Conservation (phyloP, 2,329 filamentous ascomycete species). For the Thielaviopsis musarum region DNA sequence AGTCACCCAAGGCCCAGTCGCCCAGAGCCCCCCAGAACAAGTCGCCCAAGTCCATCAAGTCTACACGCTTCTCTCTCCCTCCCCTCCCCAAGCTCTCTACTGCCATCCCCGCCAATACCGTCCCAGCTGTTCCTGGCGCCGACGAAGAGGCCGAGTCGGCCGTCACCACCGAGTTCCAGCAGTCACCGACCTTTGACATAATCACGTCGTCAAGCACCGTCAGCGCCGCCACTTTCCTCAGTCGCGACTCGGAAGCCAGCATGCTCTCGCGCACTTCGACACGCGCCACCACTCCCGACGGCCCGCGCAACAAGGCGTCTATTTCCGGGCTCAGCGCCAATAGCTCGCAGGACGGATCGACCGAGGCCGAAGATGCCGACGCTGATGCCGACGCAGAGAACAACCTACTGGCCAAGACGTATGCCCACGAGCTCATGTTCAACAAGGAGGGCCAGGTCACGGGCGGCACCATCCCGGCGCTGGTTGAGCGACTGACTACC, state of each 20-base stretch:
- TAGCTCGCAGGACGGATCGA: slow-evolving; percentile 26
- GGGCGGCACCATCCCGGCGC: slow-evolving; percentile 72
- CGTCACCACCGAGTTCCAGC: slow-evolving; percentile 27
- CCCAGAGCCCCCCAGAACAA: background rate
- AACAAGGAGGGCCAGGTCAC: slow-evolving; percentile 94
- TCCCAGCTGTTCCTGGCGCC: slow-evolving; percentile 32
- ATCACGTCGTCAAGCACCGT: slow-evolving; percentile 61
- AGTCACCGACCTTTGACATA: slow-evolving; percentile 45
- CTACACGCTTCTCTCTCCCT: slow-evolving; percentile 32
- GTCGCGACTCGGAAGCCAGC: slow-evolving; percentile 67
- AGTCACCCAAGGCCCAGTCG: too few relatives aligned
- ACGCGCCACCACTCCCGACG: slow-evolving; percentile 71
- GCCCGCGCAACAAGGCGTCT: slow-evolving; percentile 42
- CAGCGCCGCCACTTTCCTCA: slow-evolving; percentile 62
- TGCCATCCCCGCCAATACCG: slow-evolving; percentile 28
- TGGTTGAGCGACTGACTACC: slow-evolving; percentile 87
- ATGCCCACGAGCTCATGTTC: slow-evolving; percentile 75
- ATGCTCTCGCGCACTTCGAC: slow-evolving; percentile 70
- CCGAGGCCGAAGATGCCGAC: slow-evolving; percentile 38
- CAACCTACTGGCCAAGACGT: slow-evolving; percentile 79
- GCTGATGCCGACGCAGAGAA: slow-evolving; percentile 67
- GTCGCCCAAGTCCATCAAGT: slow-evolving; percentile 12
- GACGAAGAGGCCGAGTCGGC: slow-evolving; percentile 12
- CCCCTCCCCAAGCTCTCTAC: slow-evolving; percentile 42
- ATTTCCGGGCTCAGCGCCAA: slow-evolving; percentile 51